Conservation (phyloP, 345 rosid genomes). For the Kandelia obovata region DNA sequence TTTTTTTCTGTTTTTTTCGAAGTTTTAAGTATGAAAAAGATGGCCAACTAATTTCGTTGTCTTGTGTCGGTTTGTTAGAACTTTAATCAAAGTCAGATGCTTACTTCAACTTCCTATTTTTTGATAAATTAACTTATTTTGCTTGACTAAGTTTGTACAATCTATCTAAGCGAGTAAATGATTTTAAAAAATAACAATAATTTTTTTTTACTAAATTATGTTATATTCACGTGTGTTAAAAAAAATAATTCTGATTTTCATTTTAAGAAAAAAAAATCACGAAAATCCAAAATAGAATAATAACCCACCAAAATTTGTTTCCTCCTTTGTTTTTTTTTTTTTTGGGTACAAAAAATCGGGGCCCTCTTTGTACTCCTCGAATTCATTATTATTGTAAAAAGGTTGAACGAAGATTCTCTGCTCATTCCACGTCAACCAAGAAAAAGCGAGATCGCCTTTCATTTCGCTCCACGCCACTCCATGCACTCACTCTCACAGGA, state of each 20-base stretch:
- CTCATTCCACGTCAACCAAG: conserved; percentile 18
- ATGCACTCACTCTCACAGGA: conserved; percentile 2
- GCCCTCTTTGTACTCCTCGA: conserved; percentile 4
- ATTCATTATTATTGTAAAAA: background rate
- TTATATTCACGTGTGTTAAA: too few relatives aligned
- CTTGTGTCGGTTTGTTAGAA: background rate
- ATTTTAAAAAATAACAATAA: too few relatives aligned
- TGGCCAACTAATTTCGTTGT: background rate
- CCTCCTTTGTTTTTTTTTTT: too few relatives aligned
- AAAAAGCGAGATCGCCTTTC: background rate
- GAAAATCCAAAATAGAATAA: background rate
- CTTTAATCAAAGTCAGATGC: background rate
- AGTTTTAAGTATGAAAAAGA: too few relatives aligned
- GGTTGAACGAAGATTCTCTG: conserved; percentile 21
- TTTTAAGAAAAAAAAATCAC: background rate
- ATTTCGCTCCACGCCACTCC: background rate
- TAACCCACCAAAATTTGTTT: too few relatives aligned
- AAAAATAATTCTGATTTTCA: too few relatives aligned
- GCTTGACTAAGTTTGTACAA: too few relatives aligned
- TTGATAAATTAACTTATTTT: too few relatives aligned
- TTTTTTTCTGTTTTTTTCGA: too few relatives aligned
- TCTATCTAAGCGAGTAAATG: too few relatives aligned
- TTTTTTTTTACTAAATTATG: too few relatives aligned
- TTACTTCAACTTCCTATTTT: too few relatives aligned
- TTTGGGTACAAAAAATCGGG: background rate